phyloP scores from a whole-genome alignment of 352 stramenopile genomes.

The Pythium guiyangense region DNA sequence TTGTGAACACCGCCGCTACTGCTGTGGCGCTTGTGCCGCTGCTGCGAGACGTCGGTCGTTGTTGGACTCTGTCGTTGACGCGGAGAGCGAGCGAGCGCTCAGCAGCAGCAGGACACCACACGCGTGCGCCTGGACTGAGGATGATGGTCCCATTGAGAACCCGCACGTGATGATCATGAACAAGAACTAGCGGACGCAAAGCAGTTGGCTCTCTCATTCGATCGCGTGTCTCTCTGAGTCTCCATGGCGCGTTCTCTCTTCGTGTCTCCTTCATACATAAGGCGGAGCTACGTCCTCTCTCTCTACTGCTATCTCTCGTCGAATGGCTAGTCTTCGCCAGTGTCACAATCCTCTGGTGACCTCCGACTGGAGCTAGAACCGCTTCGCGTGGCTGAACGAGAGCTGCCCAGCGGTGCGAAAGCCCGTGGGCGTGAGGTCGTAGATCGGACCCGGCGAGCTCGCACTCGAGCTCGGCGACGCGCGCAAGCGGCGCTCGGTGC shows the following conservation, averaged over 20 bases:
- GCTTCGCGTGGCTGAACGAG: conserved; percentile 72
- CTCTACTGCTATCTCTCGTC: too few relatives aligned
- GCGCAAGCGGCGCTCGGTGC: conserved; percentile 51
- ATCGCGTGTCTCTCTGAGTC: background rate
- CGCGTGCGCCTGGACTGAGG: background rate
- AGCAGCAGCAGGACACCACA: too few relatives aligned
- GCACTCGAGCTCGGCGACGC: conserved; percentile 15
- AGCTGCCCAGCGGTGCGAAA: conserved; percentile 43
- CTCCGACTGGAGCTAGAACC: conserved; percentile 20
- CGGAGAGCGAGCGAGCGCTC: too few relatives aligned
- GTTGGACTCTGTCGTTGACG: background rate
- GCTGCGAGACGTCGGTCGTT: background rate
- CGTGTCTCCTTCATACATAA: too few relatives aligned
- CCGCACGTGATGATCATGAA: conserved; percentile 1
- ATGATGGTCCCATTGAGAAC: conserved; percentile 1
- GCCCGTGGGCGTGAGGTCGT: conserved; percentile 59
- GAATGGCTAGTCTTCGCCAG: background rate
- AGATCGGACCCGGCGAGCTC: conserved; percentile 55
- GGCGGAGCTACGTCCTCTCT: too few relatives aligned
- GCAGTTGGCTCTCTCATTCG: background rate
- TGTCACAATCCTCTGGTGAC: background rate
- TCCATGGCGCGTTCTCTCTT: too few relatives aligned
- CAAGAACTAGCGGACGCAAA: background rate
- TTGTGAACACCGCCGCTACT: too few relatives aligned
- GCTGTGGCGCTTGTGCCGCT: background rate